Evolutionary conservation across 345 rosid genomes (phyloP).

Genomic region (Populus simonii): DNA sequence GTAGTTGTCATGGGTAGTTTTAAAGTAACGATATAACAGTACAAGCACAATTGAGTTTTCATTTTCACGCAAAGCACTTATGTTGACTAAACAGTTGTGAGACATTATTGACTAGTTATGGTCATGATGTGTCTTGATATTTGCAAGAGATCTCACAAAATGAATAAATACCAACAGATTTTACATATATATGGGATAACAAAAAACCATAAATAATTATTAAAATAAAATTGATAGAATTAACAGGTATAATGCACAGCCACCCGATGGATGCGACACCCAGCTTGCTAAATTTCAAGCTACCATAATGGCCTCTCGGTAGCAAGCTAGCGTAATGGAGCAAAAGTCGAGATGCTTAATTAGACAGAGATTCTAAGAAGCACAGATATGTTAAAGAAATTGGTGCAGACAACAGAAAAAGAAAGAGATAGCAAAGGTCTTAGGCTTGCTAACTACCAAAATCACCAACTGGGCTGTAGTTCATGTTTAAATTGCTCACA

Average conservation of each 20-base stretch:
- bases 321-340: not conserved
- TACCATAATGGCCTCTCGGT: not conserved
- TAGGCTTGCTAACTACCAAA: not conserved
- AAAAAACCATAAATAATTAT: no score
- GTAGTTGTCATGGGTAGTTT: not conserved
- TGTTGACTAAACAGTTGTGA: not conserved
- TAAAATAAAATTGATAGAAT: not conserved
- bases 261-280: not conserved
- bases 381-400: not conserved
- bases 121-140: not conserved
- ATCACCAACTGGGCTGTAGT: not conserved
- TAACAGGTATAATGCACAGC: not conserved
- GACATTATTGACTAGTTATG: not conserved
- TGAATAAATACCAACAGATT: not conserved
- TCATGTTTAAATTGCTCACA: not conserved
- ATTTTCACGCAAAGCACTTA: not conserved
- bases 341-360: not conserved
- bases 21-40: not conserved
- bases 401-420: not conserved
- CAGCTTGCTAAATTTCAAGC: not conserved
- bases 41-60: not conserved
- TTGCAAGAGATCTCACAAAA: slow-evolving; percentile 2
- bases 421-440: not conserved
- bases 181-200: not conserved
- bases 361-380: not conserved